Evolutionary conservation across 2,329 filamentous ascomycete species (phyloP).

Genomic region (Colletotrichum navitas): DNA sequence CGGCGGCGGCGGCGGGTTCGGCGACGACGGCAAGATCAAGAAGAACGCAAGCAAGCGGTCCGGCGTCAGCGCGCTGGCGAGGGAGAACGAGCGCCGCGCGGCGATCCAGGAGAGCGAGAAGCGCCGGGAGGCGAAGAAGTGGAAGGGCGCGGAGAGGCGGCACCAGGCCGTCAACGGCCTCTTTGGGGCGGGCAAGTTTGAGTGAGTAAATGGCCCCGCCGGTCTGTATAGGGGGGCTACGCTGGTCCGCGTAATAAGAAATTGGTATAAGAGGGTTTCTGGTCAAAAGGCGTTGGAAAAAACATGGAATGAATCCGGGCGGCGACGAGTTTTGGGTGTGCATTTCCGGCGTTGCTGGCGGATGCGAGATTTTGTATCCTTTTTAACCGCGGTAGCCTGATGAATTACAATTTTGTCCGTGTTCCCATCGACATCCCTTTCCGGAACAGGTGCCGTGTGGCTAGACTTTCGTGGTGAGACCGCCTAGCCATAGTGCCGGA

Average conservation of each 20-base stretch:
- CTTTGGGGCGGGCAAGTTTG: conserved; percentile 69
- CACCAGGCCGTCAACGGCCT: conserved; percentile 69
- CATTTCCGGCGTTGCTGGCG: not conserved
- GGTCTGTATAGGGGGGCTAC: not conserved
- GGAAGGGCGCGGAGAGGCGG: conserved; percentile 68
- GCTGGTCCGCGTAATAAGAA: not conserved
- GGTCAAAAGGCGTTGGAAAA: not conserved
- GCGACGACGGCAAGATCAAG: conserved; percentile 68
- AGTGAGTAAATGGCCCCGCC: conserved; percentile 47
- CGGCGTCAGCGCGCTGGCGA: conserved; percentile 71
- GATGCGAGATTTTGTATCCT: not conserved
- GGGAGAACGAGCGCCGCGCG: conserved; percentile 69
- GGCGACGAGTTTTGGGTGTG: not conserved
- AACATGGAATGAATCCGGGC: not conserved
- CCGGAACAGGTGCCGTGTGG: not conserved
- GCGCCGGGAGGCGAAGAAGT: conserved; percentile 69
- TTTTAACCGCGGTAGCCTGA: not conserved
- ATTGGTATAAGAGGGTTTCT: not conserved
- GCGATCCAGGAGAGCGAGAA: conserved; percentile 68
- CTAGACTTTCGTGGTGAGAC: not conserved
- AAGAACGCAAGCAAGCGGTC: conserved; percentile 72
- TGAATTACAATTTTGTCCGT: not conserved
- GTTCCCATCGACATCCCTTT: not conserved
- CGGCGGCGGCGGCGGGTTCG: conserved; percentile 45
- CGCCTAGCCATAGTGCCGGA: not conserved